Percentiles rank a stretch among this genome's conserved stretches.
These are phyloP conservation scores for Yamadazyma endophytica DNA, from an alignment of 805 yeast genomes.

Conservation along the genomic window DNA sequence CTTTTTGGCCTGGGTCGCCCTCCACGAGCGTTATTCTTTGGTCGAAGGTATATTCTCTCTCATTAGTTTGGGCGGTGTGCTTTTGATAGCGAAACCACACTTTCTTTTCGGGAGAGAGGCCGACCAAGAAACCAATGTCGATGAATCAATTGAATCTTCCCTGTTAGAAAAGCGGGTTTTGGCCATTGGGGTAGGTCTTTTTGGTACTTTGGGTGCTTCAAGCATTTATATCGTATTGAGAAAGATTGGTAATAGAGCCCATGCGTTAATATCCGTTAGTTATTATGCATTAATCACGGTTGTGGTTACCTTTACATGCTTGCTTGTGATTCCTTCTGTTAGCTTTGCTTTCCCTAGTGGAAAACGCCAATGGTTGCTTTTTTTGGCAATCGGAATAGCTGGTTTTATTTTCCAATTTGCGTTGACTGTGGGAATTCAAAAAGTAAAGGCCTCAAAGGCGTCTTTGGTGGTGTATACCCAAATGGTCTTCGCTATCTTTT, in stretches of 20 bases:
- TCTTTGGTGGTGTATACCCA: slow-evolving; percentile 73
- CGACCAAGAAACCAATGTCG: slow-evolving; percentile 20
- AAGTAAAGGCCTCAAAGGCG: slow-evolving; percentile 74
- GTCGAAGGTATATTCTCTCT: slow-evolving; percentile 68
- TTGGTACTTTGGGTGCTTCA: slow-evolving; percentile 69
- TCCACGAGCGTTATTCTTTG: slow-evolving; percentile 62
- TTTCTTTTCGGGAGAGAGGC: slow-evolving; percentile 55
- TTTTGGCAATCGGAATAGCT: slow-evolving; percentile 59
- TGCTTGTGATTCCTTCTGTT: slow-evolving; percentile 54
- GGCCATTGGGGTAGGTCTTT: slow-evolving; percentile 60
- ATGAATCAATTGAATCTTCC: slow-evolving; percentile 45
- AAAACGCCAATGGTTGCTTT: slow-evolving; percentile 61
- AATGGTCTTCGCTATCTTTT: slow-evolving; percentile 70
- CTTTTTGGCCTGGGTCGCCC: slow-evolving; percentile 60
- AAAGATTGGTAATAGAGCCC: slow-evolving; percentile 72
- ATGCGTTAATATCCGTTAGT: slow-evolving; percentile 75
- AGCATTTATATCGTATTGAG: slow-evolving; percentile 67
- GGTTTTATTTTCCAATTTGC: slow-evolving; percentile 83
- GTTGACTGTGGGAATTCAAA: slow-evolving; percentile 77
- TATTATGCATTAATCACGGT: slow-evolving; percentile 65
- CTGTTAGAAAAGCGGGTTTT: slow-evolving; percentile 52
- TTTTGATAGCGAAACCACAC: slow-evolving; percentile 76
- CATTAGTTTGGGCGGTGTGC: slow-evolving; percentile 68
- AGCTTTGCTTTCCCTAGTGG: slow-evolving; percentile 59
- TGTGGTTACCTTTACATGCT: slow-evolving; percentile 49